These are phyloP conservation scores for Candida coquimbonensis DNA, from an alignment of 805 yeast genomes.

Conservation along the genomic window DNA sequence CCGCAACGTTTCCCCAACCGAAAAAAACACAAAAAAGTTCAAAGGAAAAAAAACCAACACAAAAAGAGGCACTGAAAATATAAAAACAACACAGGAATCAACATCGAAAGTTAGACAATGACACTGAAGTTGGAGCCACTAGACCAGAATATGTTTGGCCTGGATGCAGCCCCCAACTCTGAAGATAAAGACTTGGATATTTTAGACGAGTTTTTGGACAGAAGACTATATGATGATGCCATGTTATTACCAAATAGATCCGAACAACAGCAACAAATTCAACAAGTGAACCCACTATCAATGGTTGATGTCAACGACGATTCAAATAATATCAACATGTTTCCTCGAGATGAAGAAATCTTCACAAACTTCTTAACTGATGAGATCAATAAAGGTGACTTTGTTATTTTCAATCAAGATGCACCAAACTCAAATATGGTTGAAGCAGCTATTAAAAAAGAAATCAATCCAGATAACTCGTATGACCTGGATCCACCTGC, in stretches of 20 bases:
- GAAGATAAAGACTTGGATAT: slow-evolving; percentile 34
- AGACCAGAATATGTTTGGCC: slow-evolving; percentile 7
- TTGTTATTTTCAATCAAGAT: slow-evolving; percentile 10
- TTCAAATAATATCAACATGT: neutral
- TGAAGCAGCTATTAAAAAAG: neutral
- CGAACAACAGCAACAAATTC: neutral
- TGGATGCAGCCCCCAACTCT: neutral
- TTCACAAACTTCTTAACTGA: slow-evolving; percentile 21
- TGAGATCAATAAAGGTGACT: slow-evolving; percentile 20
- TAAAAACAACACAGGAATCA: neutral
- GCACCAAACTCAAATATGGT: slow-evolving; percentile 2
- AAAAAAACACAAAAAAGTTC: neutral
- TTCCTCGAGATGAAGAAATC: slow-evolving; percentile 17
- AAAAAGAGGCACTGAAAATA: neutral
- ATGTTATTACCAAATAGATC: neutral
- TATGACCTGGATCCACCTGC: neutral
- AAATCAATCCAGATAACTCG: neutral
- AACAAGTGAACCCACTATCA: neutral
- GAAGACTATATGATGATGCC: slow-evolving; percentile 18
- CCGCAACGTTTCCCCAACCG: too few relatives aligned
- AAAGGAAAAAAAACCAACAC: neutral
- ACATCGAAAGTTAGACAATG: neutral
- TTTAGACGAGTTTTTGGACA: slow-evolving; percentile 38
- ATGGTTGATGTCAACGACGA: neutral
- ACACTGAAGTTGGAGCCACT: slow-evolving; percentile 18